phyloP scores from a whole-genome alignment of 1,284 basidiomycete species.

The Pseudozyma hubeiensis region DNA sequence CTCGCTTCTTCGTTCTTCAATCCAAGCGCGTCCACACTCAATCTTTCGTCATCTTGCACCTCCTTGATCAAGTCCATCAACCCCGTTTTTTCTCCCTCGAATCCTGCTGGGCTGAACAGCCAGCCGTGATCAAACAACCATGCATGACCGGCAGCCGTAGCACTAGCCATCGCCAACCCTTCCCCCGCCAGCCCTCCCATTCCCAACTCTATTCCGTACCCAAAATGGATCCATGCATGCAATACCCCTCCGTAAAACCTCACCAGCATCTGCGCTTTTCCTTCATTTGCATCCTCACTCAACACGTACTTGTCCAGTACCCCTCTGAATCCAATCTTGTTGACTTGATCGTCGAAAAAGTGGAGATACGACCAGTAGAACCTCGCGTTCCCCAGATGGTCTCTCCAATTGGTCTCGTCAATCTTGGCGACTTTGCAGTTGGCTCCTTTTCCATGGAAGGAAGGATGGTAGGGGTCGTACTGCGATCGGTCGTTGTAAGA shows the following conservation, averaged over 20 bases:
- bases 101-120: background rate
- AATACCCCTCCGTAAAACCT: slow-evolving; percentile 65
- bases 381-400: slow-evolving; percentile 29
- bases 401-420: slow-evolving; percentile 43
- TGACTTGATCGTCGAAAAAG: slow-evolving; percentile 38
- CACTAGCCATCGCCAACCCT: slow-evolving; percentile 52
- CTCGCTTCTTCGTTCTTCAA: slow-evolving; percentile 8
- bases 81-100: background rate
- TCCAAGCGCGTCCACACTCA: slow-evolving; percentile 2
- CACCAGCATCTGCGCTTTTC: slow-evolving; percentile 14
- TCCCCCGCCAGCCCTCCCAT: slow-evolving; percentile 60
- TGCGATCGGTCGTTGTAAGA: slow-evolving; percentile 15
- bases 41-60: slow-evolving; percentile 19
- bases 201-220: slow-evolving; percentile 65
- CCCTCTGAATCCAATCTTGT: background rate
- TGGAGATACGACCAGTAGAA: slow-evolving; percentile 54
- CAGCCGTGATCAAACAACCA: slow-evolving; percentile 36
- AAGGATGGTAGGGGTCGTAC: slow-evolving; percentile 21
- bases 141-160: slow-evolving; percentile 10
- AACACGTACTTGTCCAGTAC: slow-evolving; percentile 41
- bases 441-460: too few species aligned
- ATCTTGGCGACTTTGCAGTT: background rate
- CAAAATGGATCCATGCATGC: slow-evolving; percentile 68
- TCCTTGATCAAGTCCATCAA: slow-evolving; percentile 24
- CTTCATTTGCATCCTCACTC: slow-evolving; percentile 29